These are phyloP conservation scores for Stachybotrys echinatus DNA, from an alignment of 2,329 filamentous ascomycete genomes.

Conservation along the genomic window DNA sequence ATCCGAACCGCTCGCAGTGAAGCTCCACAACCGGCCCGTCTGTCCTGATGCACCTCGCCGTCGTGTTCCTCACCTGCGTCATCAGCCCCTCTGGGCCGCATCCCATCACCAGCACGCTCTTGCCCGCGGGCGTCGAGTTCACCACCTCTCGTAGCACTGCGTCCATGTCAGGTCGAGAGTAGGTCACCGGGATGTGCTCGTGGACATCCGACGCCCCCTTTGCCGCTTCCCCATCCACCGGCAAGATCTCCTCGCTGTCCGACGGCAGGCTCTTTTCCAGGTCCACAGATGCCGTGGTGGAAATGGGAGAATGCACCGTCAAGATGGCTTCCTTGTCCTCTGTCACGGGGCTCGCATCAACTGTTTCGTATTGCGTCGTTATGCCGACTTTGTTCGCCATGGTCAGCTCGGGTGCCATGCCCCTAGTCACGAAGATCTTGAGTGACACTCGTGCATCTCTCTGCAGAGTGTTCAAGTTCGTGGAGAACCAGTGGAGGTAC, in stretches of 20 bases:
- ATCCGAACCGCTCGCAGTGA: conserved; percentile 43
- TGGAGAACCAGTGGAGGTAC: conserved; percentile 29
- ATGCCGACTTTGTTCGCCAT: conserved; percentile 4
- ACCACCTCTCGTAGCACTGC: conserved; percentile 27
- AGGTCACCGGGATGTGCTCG: conserved; percentile 17
- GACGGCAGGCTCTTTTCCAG: conserved; percentile 10
- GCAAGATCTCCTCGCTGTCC: conserved; percentile 11
- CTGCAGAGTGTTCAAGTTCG: conserved; percentile 25
- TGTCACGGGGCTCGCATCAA: background rate
- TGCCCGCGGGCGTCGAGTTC: conserved; percentile 14
- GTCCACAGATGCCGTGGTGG: conserved; percentile 2
- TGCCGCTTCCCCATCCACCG: conserved; percentile 4
- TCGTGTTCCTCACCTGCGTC: conserved; percentile 33
- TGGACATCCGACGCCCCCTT: background rate
- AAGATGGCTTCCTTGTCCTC: background rate
- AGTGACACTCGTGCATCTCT: conserved; percentile 22
- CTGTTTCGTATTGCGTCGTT: conserved; percentile 6
- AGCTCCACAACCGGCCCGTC: conserved; percentile 40
- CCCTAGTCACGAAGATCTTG: conserved; percentile 29
- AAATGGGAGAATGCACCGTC: background rate
- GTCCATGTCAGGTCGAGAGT: conserved; percentile 30
- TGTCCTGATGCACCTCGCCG: conserved; percentile 30
- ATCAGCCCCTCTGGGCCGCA: conserved; percentile 41
- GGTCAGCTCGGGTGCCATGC: conserved; percentile 5
- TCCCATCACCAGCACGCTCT: conserved; percentile 35